phyloP scores from a whole-genome alignment of 805 yeast species.

The Lipomyces kockii region DNA sequence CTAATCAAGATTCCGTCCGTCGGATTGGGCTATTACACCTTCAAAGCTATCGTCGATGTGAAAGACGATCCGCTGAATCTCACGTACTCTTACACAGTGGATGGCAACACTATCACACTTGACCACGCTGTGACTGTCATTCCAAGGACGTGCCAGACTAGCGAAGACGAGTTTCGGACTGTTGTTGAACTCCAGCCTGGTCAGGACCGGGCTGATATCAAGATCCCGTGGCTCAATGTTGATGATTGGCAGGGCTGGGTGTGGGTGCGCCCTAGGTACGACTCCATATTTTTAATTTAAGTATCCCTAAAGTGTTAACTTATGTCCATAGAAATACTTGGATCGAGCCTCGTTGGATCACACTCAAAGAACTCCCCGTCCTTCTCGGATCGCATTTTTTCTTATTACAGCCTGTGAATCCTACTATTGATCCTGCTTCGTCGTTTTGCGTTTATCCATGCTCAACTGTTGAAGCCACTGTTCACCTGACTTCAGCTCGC shows the following conservation, averaged over 20 bases:
- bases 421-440: constrained; percentile 15
- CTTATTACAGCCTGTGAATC: constrained; percentile 8
- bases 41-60: not conserved
- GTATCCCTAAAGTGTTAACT: not conserved
- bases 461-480: constrained; percentile 12
- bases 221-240: not conserved
- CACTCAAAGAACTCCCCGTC: constrained; percentile 6
- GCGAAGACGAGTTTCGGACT: not conserved
- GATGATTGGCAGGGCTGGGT: constrained; percentile 10
- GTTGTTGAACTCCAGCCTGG: not conserved
- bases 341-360: constrained; percentile 15
- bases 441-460: constrained; percentile 13
- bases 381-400: constrained; percentile 10
- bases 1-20: not conserved
- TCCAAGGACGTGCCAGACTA: not conserved
- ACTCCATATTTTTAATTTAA: not conserved
- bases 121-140: not conserved
- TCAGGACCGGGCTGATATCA: not conserved
- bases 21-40: not conserved
- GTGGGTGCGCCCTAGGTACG: constrained; percentile 5
- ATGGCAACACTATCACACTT: not conserved
- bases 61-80: not conserved
- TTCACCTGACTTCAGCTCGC: constrained; percentile 5
- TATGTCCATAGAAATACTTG: not conserved
- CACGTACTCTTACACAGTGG: not conserved